phyloP scores from a whole-genome alignment of 202 grass and related monocot species.

The Digitaria exilis region DNA sequence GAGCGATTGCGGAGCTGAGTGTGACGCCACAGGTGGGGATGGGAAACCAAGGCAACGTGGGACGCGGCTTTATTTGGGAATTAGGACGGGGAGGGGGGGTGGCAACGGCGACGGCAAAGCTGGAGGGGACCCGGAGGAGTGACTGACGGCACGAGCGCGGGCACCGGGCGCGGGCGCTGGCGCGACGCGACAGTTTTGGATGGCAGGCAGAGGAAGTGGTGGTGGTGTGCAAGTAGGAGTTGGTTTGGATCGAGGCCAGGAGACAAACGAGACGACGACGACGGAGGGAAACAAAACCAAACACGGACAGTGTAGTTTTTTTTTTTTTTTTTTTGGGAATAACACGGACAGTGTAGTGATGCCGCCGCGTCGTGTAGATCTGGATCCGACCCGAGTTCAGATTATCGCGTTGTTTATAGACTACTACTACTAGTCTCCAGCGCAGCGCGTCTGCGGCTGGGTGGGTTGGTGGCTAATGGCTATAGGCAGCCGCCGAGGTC shows the following conservation, averaged over 20 bases:
- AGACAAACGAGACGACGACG: not conserved
- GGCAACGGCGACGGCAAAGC: not conserved
- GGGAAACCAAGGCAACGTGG: constrained; percentile 3
- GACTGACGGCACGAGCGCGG: not conserved
- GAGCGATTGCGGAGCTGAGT: not conserved
- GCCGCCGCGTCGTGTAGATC: not conserved
- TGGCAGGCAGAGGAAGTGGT: not conserved
- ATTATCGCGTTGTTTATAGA: not conserved
- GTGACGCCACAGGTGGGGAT: not conserved
- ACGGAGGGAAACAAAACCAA: not conserved
- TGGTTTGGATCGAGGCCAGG: not conserved
- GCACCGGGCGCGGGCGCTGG: too few relatives aligned
- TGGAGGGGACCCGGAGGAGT: not conserved
- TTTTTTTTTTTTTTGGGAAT: too few relatives aligned
- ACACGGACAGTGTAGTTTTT: not conserved
- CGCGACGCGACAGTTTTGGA: not conserved
- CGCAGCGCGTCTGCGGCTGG: not conserved
- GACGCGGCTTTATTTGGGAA: constrained; percentile 1
- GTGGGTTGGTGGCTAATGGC: not conserved
- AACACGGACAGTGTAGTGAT: not conserved
- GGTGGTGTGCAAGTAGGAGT: not conserved
- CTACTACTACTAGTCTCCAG: too few relatives aligned
- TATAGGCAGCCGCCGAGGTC: too few relatives aligned
- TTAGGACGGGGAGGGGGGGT: not conserved
- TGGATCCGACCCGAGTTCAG: not conserved